Conservation (phyloP, 2,329 filamentous ascomycete species). For the Xylariaceae sp. region DNA sequence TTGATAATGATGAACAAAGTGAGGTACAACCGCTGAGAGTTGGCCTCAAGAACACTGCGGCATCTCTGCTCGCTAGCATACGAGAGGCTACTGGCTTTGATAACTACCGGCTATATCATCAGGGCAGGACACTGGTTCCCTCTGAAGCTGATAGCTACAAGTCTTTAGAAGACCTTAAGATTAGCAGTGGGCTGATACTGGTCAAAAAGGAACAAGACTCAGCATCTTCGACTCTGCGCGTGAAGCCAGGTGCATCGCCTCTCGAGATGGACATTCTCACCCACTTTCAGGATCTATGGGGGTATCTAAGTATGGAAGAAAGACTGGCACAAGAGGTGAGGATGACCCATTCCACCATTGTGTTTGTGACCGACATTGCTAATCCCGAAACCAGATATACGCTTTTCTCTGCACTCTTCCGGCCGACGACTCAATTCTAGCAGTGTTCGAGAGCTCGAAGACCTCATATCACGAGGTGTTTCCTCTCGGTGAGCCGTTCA, state of each 20-base stretch:
- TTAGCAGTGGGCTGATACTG: constrained; percentile 62
- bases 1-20: constrained; percentile 57
- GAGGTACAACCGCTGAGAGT: constrained; percentile 61
- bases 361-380: no score
- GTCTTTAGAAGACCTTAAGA: constrained; percentile 64
- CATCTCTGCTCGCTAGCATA: constrained; percentile 64
- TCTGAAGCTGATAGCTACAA: constrained; percentile 54
- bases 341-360: no score
- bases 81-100: constrained; percentile 69
- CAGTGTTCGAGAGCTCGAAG: constrained; percentile 51
- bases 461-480: constrained; percentile 61
- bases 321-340: constrained; percentile 62
- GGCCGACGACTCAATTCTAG: constrained; percentile 58
- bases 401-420: constrained; percentile 68
- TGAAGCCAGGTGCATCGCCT: constrained; percentile 50
- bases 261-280: constrained; percentile 77
- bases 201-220: constrained; percentile 56
- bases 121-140: constrained; percentile 62
- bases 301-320: constrained; percentile 71
- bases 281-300: constrained; percentile 81
- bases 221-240: constrained; percentile 38
- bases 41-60: constrained; percentile 66
- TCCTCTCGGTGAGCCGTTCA: constrained; percentile 64
- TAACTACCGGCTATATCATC: constrained; percentile 69
- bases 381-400: constrained; percentile 50